A percentile compares a stretch with the other conserved stretches of the same genome.
Evolutionary conservation across 108 stramenopile genomes (phyloP).

Genomic region (Fragilaria radians): DNA sequence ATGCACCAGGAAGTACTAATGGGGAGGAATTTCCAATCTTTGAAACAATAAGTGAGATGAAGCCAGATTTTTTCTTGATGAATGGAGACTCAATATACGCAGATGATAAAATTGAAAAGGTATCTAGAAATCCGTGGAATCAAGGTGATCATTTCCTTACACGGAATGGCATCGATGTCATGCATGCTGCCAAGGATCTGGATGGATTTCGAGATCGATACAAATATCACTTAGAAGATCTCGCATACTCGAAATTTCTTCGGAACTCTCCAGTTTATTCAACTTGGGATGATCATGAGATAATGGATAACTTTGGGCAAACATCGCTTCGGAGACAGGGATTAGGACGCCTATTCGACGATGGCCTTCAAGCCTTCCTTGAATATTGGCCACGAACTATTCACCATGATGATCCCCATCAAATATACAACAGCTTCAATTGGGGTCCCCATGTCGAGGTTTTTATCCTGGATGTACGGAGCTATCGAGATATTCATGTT

Average conservation of each 20-base stretch:
- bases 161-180: constrained; percentile 26
- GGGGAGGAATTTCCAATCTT: constrained; percentile 37
- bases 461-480: constrained; percentile 36
- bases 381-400: constrained; percentile 18
- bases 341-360: constrained; percentile 13
- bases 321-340: constrained; percentile 9
- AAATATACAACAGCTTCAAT: constrained; percentile 23
- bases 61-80: constrained; percentile 35
- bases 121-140: constrained; percentile 12
- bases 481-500: constrained; percentile 20
- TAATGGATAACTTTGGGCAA: constrained; percentile 32
- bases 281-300: constrained; percentile 46
- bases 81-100: constrained; percentile 40
- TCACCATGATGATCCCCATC: constrained; percentile 13
- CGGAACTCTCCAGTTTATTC: constrained; percentile 23
- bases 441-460: constrained; percentile 33
- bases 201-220: constrained; percentile 33
- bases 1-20: constrained; percentile 14
- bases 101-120: constrained; percentile 23
- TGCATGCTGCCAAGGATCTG: constrained; percentile 24
- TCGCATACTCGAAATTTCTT: constrained; percentile 28
- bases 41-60: constrained; percentile 28
- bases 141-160: constrained; percentile 20
- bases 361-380: constrained; percentile 22
- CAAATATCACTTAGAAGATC: constrained; percentile 41